These are phyloP conservation scores for Cymbopogon citratus DNA, from an alignment of 176 grass and related monocot species.

Conservation along the genomic window DNA sequence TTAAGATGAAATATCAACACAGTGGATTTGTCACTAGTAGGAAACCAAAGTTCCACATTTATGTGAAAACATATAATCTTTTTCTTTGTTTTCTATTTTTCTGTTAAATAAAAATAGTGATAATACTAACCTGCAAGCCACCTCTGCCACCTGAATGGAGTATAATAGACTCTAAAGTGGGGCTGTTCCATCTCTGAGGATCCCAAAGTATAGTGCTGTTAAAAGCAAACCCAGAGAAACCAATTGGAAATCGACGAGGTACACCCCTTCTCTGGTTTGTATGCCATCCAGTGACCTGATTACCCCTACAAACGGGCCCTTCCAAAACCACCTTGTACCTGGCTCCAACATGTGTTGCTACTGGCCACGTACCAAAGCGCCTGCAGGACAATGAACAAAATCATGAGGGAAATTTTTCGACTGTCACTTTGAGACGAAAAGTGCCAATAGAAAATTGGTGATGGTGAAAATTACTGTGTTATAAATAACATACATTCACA, in stretches of 20 bases:
- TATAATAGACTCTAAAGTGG: slow-evolving; percentile 60
- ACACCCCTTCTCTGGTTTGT: slow-evolving; percentile 51
- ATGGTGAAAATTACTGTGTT: not conserved
- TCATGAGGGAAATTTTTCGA: slow-evolving; percentile 19
- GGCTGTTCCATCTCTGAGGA: slow-evolving; percentile 69
- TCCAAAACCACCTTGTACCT: slow-evolving; percentile 64
- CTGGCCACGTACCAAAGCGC: slow-evolving; percentile 86
- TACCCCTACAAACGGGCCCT: slow-evolving; percentile 76
- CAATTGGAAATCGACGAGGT: slow-evolving; percentile 56
- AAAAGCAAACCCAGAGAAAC: slow-evolving; percentile 85
- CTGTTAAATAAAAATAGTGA: not conserved
- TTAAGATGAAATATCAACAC: not conserved
- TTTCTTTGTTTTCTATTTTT: not conserved
- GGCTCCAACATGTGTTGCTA: slow-evolving; percentile 58
- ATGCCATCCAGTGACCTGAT: slow-evolving; percentile 86
- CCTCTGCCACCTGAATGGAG: slow-evolving; percentile 65
- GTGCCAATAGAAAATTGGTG: not conserved
- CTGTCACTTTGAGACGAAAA: not conserved
- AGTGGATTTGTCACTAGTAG: not conserved
- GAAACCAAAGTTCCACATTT: not conserved
- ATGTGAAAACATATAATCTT: not conserved
- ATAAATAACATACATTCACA: not conserved
- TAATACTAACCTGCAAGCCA: slow-evolving; percentile 51
- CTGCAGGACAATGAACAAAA: slow-evolving; percentile 36
- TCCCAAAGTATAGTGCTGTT: slow-evolving; percentile 94